Conservation (phyloP, 768 basidiomycete species). For the Brasilioporus rufonigricans region DNA sequence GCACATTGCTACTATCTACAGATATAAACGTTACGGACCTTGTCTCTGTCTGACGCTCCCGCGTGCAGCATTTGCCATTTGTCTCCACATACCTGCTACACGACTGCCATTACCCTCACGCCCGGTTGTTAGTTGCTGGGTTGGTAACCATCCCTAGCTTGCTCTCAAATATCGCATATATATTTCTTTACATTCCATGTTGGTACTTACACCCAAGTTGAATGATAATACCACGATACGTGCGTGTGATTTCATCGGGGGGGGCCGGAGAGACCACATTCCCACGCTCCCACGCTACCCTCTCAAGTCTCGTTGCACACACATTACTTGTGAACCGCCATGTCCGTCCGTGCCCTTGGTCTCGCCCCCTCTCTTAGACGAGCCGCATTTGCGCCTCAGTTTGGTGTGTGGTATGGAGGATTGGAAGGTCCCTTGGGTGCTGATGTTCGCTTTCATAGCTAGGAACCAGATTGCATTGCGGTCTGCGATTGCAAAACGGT, state of each 20-base stretch:
- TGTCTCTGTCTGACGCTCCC: not conserved
- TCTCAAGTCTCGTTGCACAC: not conserved
- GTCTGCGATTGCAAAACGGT: constrained; percentile 42
- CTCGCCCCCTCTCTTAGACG: constrained; percentile 56
- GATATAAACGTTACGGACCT: constrained; percentile 14
- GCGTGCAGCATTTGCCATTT: constrained; percentile 7
- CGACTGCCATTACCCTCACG: constrained; percentile 6
- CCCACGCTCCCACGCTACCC: constrained; percentile 16
- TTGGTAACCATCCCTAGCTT: constrained; percentile 4
- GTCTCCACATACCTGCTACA: constrained; percentile 22
- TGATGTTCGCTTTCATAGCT: constrained; percentile 26
- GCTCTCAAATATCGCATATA: constrained; percentile 12
- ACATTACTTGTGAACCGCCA: constrained; percentile 27
- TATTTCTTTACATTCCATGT: constrained; percentile 3
- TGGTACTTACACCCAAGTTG: not conserved
- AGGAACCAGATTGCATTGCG: constrained; percentile 39
- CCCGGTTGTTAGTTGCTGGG: not conserved
- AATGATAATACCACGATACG: not conserved
- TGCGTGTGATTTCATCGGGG: constrained; percentile 14
- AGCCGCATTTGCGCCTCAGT: constrained; percentile 38
- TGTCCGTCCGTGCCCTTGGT: constrained; percentile 52
- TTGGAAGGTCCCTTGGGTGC: not conserved
- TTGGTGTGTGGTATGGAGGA: constrained; percentile 21
- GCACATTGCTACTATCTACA: constrained; percentile 17
- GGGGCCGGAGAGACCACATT: constrained; percentile 1